Conservation (phyloP, 2,329 filamentous ascomycete species). For the Calonectria leucothoes region DNA sequence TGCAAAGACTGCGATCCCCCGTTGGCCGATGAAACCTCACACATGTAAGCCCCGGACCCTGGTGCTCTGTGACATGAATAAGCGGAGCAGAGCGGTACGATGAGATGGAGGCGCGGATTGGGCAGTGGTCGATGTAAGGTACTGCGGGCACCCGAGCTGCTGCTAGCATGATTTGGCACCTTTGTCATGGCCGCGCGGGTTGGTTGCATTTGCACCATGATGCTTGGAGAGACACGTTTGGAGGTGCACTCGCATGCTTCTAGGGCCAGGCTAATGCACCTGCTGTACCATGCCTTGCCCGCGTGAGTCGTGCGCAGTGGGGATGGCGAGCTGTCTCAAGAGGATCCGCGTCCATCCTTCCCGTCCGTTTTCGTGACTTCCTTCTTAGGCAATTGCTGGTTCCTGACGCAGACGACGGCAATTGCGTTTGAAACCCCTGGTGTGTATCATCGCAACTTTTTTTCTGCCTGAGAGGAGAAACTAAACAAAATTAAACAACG, state of each 20-base stretch:
- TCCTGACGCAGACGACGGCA: slow-evolving; percentile 6
- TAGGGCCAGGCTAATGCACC: not conserved
- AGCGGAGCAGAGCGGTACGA: not conserved
- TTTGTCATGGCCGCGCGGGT: not conserved
- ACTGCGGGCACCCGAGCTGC: slow-evolving; percentile 5
- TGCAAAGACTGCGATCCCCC: slow-evolving; percentile 25
- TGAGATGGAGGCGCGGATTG: slow-evolving; percentile 13
- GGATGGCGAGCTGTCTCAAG: not conserved
- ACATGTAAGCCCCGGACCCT: slow-evolving; percentile 37
- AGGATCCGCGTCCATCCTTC: slow-evolving; percentile 2
- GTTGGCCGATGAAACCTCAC: slow-evolving; percentile 41
- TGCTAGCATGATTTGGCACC: not conserved
- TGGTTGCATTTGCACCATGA: slow-evolving; percentile 7
- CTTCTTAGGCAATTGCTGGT: not conserved
- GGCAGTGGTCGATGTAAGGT: slow-evolving; percentile 16
- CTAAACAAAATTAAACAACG: slow-evolving; percentile 15
- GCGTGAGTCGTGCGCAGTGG: not conserved
- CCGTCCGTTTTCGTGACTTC: slow-evolving; percentile 2
- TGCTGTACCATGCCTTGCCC: not conserved
- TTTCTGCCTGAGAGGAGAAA: not conserved
- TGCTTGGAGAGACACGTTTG: not conserved
- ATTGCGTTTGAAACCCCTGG: slow-evolving; percentile 7
- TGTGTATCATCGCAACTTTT: not conserved
- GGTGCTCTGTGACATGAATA: slow-evolving; percentile 5
- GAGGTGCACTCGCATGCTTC: not conserved